Percentiles rank a stretch among this genome's conserved stretches.
Conservation (phyloP, 441 rosid genomes). For the Omphalea diandra region DNA sequence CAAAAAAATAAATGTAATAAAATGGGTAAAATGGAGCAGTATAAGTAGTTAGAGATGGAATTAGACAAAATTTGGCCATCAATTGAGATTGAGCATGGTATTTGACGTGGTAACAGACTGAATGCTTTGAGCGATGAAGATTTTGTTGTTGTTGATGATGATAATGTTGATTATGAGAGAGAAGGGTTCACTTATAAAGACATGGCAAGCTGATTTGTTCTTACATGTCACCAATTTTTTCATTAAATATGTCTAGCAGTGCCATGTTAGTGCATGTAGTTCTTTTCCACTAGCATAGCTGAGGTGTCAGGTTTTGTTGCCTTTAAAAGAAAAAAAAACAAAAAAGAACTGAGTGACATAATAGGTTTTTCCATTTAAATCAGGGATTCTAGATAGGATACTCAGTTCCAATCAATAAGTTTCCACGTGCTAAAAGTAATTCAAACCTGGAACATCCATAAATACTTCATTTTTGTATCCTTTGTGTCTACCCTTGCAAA, state of each 20-base stretch:
- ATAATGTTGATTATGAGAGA: background rate
- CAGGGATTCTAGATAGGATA: background rate
- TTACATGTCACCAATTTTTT: background rate
- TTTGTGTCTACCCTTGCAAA: constrained; percentile 62
- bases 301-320: background rate
- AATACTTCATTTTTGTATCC: constrained; percentile 72
- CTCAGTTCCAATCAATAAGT: background rate
- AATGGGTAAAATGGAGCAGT: too few relatives aligned
- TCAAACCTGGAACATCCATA: constrained; percentile 89
- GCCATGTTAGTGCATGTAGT: background rate
- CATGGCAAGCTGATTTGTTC: background rate
- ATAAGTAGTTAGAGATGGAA: too few relatives aligned
- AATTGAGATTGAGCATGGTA: too few relatives aligned
- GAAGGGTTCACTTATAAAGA: background rate
- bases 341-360: background rate
- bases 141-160: too few relatives aligned
- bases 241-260: background rate
- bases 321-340: background rate
- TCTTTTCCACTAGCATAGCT: background rate
- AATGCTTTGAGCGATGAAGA: too few relatives aligned
- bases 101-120: too few relatives aligned
- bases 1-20: too few relatives aligned
- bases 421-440: constrained; percentile 6
- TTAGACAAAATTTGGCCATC: too few relatives aligned
- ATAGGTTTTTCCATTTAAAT: background rate